Evolutionary conservation across 225 moss, liverwort and hornwort species (phyloP).

Genomic region (Rhytidiadelphus loreus): DNA sequence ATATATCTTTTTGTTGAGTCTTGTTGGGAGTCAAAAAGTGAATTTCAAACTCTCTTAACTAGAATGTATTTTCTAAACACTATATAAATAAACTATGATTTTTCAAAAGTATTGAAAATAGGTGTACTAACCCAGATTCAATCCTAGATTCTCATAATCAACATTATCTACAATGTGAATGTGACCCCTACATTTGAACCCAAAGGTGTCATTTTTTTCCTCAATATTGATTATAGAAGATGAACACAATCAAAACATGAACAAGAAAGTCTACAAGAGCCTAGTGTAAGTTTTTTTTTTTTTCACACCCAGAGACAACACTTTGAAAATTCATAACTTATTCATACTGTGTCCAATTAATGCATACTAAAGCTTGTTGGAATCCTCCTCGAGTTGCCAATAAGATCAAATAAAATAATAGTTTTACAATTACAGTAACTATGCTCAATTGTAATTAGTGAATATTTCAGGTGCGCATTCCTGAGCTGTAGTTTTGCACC

Average conservation of each 20-base stretch:
- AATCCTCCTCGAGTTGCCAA: background rate
- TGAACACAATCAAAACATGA: background rate
- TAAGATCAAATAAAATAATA: background rate
- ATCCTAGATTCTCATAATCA: background rate
- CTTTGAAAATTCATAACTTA: background rate
- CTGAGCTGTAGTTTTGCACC: no score
- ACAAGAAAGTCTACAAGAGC: rapidly evolving
- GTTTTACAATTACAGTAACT: background rate
- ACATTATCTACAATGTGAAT: background rate
- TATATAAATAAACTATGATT: background rate
- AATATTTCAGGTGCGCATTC: background rate
- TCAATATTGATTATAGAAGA: background rate
- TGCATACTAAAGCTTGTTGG: background rate
- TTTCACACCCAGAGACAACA: no score
- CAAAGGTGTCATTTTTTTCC: no score
- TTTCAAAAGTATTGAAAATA: background rate
- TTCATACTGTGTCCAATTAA: background rate
- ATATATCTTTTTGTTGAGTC: background rate
- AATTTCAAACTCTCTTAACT: background rate
- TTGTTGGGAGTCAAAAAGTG: background rate
- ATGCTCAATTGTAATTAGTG: background rate
- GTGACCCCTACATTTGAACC: background rate
- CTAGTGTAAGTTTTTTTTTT: background rate
- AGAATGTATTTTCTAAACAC: rapidly evolving
- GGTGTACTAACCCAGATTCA: background rate